A percentile compares a stretch with the other conserved stretches of the same genome.
Conservation (phyloP, 2,329 filamentous ascomycete species). For the Cordyceps cateniannulata region DNA sequence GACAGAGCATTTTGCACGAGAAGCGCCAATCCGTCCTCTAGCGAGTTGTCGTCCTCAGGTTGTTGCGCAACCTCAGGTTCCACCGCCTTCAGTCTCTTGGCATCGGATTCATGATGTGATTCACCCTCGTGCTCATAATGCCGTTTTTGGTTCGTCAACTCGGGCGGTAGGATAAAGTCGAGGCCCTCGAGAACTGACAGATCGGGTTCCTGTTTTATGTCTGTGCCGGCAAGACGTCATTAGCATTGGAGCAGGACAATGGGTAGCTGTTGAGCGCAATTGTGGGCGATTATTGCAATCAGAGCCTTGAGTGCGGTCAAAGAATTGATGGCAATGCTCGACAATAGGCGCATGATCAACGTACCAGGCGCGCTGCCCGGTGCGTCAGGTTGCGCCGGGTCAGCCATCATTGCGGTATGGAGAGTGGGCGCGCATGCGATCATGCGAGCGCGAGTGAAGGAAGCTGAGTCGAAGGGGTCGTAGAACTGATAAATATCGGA, state of each 20-base stretch:
- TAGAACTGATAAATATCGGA: neutral
- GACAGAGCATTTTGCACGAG: slow-evolving; percentile 35
- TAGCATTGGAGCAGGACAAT: slow-evolving; percentile 16
- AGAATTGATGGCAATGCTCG: neutral
- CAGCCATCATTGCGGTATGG: slow-evolving; percentile 32
- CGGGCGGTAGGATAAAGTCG: slow-evolving; percentile 29
- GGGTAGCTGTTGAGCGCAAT: neutral
- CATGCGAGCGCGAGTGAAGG: slow-evolving; percentile 16
- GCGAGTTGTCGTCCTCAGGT: slow-evolving; percentile 15
- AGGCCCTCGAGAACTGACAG: slow-evolving; percentile 25
- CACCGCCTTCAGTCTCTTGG: slow-evolving; percentile 11
- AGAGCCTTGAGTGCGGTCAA: neutral
- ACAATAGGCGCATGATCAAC: slow-evolving; percentile 13
- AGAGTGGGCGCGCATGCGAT: slow-evolving; percentile 8
- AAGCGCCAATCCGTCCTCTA: slow-evolving; percentile 31
- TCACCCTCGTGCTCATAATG: slow-evolving; percentile 27
- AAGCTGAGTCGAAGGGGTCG: neutral
- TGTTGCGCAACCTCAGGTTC: neutral
- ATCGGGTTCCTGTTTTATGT: slow-evolving; percentile 34
- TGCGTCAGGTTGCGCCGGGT: slow-evolving; percentile 31
- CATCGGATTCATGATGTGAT: slow-evolving; percentile 19
- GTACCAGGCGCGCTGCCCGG: slow-evolving; percentile 31
- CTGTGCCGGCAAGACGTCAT: slow-evolving; percentile 20
- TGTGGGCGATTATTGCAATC: neutral
- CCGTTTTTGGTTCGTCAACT: slow-evolving; percentile 29